These are phyloP conservation scores for Botrytis galanthina DNA, from an alignment of 2,329 filamentous ascomycete species.

Conservation along the genomic window DNA sequence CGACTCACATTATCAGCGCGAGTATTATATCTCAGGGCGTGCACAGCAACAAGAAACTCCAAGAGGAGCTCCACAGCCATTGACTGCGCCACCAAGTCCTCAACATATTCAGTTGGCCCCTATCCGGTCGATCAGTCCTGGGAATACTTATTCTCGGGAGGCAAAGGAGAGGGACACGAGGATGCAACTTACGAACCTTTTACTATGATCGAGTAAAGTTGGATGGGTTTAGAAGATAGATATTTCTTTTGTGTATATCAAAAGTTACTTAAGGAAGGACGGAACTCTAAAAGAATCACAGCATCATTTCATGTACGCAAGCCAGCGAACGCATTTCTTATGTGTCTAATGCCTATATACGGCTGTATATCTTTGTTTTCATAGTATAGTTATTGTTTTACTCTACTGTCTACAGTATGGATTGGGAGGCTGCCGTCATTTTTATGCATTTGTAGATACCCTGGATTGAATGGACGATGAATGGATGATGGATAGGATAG, in stretches of 20 bases:
- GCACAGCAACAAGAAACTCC: conserved; percentile 28
- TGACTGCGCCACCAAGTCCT: conserved; percentile 37
- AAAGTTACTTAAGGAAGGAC: conserved; percentile 3
- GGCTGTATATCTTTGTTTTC: conserved; percentile 11
- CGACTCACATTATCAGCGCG: conserved; percentile 1
- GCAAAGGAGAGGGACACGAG: conserved; percentile 33
- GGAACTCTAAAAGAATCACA: not conserved
- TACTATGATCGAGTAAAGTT: conserved; percentile 18
- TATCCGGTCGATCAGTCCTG: conserved; percentile 26
- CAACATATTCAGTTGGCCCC: conserved; percentile 34
- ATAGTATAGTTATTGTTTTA: conserved; percentile 15
- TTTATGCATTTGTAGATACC: conserved; percentile 18
- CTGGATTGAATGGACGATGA: conserved; percentile 11
- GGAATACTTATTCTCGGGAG: conserved; percentile 25
- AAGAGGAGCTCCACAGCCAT: conserved; percentile 22
- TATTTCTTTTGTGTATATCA: conserved; percentile 11
- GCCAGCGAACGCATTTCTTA: conserved; percentile 10
- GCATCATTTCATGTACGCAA: conserved; percentile 6
- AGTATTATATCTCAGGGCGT: conserved; percentile 24
- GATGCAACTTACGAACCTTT: conserved; percentile 37
- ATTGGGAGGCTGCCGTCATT: conserved; percentile 2
- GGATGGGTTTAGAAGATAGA: not conserved
- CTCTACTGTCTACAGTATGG: conserved; percentile 11
- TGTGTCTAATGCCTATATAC: conserved; percentile 6
- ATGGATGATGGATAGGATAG: conserved; percentile 5